phyloP scores from a whole-genome alignment of 768 basidiomycete genomes.

The Dictyophora rubrovolvata region DNA sequence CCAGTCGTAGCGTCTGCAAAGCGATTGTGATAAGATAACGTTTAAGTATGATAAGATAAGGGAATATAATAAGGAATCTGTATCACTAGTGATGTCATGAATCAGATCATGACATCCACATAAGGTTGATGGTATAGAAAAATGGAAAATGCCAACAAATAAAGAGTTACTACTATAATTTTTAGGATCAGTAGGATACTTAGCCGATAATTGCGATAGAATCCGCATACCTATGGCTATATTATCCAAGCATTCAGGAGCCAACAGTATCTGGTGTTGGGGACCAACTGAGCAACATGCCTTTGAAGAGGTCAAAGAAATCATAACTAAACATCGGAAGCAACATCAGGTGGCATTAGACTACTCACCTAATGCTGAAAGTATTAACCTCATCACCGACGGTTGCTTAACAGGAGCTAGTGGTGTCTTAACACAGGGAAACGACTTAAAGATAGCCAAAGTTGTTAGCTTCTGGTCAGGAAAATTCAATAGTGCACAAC shows the following conservation, averaged over 20 bases:
- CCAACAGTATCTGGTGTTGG: slow-evolving; percentile 10
- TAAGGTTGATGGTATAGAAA: slow-evolving; percentile 15
- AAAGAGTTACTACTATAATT: slow-evolving; percentile 11
- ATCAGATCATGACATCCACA: slow-evolving; percentile 16
- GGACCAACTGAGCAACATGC: slow-evolving; percentile 15
- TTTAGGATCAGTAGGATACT: slow-evolving; percentile 13
- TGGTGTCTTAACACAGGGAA: slow-evolving; percentile 21
- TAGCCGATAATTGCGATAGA: slow-evolving; percentile 13
- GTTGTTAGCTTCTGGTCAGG: slow-evolving; percentile 27
- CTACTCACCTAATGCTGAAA: background rate
- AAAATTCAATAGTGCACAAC: slow-evolving; percentile 27
- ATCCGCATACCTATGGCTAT: slow-evolving; percentile 11
- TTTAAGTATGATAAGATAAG: too few relatives aligned
- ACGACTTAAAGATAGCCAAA: slow-evolving; percentile 17
- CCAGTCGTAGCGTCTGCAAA: too few relatives aligned
- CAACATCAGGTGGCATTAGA: background rate
- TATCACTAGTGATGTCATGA: too few relatives aligned
- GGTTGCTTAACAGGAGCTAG: slow-evolving; percentile 22
- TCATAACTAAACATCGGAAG: slow-evolving; percentile 7
- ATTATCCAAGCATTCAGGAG: slow-evolving; percentile 9
- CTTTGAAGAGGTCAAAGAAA: slow-evolving; percentile 12
- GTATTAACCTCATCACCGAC: slow-evolving; percentile 24
- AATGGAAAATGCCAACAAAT: slow-evolving; percentile 17
- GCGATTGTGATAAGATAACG: too few relatives aligned
- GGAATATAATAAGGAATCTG: too few relatives aligned